A percentile compares a stretch with the other conserved stretches of the same genome.
Evolutionary conservation across 1,284 basidiomycete species (phyloP).

Genomic region (Phellinidium pouzarii): DNA sequence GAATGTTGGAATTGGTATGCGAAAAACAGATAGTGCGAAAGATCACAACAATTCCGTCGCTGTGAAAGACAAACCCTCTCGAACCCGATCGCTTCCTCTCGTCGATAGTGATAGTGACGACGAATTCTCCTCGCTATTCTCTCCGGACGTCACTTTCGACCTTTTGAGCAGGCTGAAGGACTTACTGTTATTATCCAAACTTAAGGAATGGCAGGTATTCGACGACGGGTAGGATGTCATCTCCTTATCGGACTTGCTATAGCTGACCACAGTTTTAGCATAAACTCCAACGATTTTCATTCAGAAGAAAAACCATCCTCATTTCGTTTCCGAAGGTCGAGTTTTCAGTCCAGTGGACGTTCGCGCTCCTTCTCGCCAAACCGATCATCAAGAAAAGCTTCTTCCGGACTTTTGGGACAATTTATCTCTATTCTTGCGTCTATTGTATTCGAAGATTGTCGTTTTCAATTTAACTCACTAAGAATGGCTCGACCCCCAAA

Average conservation of each 20-base stretch:
- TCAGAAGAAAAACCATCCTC: conserved; percentile 29
- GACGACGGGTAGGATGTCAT: conserved; percentile 31
- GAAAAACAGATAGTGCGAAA: background rate
- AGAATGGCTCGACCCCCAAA: conserved; percentile 58
- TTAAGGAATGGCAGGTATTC: conserved; percentile 55
- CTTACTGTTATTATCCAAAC: conserved; percentile 46
- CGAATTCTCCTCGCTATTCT: conserved; percentile 36
- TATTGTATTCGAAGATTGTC: conserved; percentile 61
- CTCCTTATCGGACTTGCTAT: background rate
- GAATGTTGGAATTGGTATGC: background rate
- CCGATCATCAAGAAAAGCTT: conserved; percentile 26
- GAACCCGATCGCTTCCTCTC: conserved; percentile 2
- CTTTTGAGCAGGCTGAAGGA: conserved; percentile 57
- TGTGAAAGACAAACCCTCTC: conserved; percentile 24
- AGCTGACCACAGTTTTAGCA: conserved; percentile 21
- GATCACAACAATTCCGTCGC: background rate
- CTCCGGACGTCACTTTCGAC: conserved; percentile 54
- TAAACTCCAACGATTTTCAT: conserved; percentile 2
- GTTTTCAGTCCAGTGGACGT: conserved; percentile 32
- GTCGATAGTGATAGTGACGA: conserved; percentile 42
- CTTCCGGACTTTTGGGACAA: conserved; percentile 46
- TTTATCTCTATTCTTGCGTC: conserved; percentile 59
- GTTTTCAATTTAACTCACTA: conserved; percentile 48
- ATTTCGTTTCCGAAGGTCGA: conserved; percentile 40
- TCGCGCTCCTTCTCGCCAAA: conserved; percentile 48